Conservation (phyloP, 2,329 filamentous ascomycete genomes). For the Beauveria medogensis region DNA sequence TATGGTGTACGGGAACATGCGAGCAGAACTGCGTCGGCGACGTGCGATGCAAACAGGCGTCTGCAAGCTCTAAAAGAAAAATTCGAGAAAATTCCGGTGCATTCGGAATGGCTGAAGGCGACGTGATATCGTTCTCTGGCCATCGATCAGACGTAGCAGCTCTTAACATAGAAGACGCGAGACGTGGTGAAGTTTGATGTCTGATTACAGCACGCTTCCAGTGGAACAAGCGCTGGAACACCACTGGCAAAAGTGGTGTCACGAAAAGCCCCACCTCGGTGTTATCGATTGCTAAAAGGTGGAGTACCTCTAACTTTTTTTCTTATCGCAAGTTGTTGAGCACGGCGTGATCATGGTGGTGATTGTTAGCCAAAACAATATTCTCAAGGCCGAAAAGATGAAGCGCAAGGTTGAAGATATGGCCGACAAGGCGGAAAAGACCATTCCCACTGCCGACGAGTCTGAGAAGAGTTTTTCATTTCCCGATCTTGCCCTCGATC, state of each 20-base stretch:
- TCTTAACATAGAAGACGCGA: too few species aligned
- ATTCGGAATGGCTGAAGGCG: too few species aligned
- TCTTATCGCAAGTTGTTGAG: neutral
- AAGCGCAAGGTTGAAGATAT: constrained; percentile 10
- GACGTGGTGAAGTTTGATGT: too few species aligned
- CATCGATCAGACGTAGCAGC: too few species aligned
- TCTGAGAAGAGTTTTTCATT: constrained; percentile 49
- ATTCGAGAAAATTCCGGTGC: too few species aligned
- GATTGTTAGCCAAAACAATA: neutral
- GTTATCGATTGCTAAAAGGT: constrained; percentile 1
- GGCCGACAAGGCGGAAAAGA: neutral
- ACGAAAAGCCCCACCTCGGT: neutral
- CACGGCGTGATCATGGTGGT: neutral
- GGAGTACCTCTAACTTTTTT: constrained; percentile 5
- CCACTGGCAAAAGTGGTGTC: neutral
- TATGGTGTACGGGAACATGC: too few species aligned
- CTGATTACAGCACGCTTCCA: neutral
- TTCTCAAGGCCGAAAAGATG: neutral
- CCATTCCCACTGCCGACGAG: neutral
- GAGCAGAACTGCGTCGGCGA: too few species aligned
- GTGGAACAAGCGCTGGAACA: neutral
- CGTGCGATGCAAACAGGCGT: too few species aligned
- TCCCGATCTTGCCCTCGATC: constrained; percentile 69
- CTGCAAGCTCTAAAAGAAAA: too few species aligned
- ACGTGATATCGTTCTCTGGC: too few species aligned